Evolutionary conservation across 2,329 filamentous ascomycete species (phyloP).

Genomic region (Trichoderma semiorbis): DNA sequence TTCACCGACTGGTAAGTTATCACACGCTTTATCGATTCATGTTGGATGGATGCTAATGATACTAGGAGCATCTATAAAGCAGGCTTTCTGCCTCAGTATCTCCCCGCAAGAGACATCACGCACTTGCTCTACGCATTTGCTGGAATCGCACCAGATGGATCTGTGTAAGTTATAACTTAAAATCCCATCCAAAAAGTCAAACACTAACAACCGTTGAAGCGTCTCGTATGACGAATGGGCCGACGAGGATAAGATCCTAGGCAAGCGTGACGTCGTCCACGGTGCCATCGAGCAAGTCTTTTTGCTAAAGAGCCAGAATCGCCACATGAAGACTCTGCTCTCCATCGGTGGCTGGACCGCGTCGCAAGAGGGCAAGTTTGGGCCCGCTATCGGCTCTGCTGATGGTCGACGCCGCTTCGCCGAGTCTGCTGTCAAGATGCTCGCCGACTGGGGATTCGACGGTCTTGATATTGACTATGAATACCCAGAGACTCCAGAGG

Average conservation of each 20-base stretch:
- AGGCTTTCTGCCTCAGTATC: slow-evolving; percentile 66
- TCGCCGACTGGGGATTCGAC: slow-evolving; percentile 64
- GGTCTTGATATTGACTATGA: slow-evolving; percentile 58
- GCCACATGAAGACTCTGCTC: slow-evolving; percentile 73
- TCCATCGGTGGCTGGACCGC: slow-evolving; percentile 82
- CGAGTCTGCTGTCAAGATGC: slow-evolving; percentile 60
- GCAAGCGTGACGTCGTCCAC: slow-evolving; percentile 58
- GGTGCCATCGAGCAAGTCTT: slow-evolving; percentile 76
- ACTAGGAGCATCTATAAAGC: slow-evolving; percentile 63
- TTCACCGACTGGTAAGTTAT: slow-evolving; percentile 50
- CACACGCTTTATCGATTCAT: slow-evolving; percentile 61
- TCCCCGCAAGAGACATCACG: slow-evolving; percentile 66
- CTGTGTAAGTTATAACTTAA: slow-evolving; percentile 37
- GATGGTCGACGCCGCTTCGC: slow-evolving; percentile 65
- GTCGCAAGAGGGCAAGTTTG: slow-evolving; percentile 59
- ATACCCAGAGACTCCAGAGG: slow-evolving; percentile 40
- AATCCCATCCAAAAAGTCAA: background rate
- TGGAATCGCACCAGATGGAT: slow-evolving; percentile 44
- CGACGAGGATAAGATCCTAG: slow-evolving; percentile 57
- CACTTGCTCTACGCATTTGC: slow-evolving; percentile 65
- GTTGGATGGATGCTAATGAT: slow-evolving; percentile 30
- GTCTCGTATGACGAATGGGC: slow-evolving; percentile 32
- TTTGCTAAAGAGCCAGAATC: slow-evolving; percentile 70
- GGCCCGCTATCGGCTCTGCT: slow-evolving; percentile 57
- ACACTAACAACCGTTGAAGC: background rate